These are phyloP conservation scores for Paracamarosporium sp. DNA, from an alignment of 2,329 filamentous ascomycete genomes.

Conservation along the genomic window DNA sequence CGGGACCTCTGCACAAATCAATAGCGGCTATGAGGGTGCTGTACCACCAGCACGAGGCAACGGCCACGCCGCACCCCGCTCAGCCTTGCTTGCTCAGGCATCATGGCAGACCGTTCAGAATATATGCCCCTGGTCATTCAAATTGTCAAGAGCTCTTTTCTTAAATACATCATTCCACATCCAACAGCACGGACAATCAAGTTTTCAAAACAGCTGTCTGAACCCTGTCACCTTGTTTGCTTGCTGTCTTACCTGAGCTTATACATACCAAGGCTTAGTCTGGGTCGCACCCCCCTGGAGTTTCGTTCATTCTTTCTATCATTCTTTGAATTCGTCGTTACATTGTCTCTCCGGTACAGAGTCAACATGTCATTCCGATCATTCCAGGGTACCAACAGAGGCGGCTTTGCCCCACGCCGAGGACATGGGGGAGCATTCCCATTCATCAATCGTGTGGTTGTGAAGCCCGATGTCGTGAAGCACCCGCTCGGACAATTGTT, in stretches of 20 bases:
- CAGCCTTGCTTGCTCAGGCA: conserved; percentile 32
- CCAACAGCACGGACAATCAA: too few relatives aligned
- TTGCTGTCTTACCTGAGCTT: too few relatives aligned
- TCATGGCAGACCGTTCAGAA: conserved; percentile 13
- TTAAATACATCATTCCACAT: too few relatives aligned
- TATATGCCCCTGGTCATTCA: too few relatives aligned
- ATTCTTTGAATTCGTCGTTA: not conserved
- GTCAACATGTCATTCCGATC: conserved; percentile 12
- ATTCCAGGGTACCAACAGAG: conserved; percentile 18
- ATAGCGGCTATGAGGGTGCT: conserved; percentile 16
- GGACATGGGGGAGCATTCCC: conserved; percentile 21
- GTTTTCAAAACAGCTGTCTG: too few relatives aligned
- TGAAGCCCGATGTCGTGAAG: conserved; percentile 30
- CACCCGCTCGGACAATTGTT: conserved; percentile 40
- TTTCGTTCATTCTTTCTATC: not conserved
- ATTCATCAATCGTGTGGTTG: conserved; percentile 16
- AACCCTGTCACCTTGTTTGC: too few relatives aligned
- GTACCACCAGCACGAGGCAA: conserved; percentile 25
- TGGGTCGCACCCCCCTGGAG: not conserved
- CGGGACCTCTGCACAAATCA: conserved; percentile 19
- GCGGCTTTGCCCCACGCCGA: conserved; percentile 31
- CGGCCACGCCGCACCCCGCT: conserved; percentile 28
- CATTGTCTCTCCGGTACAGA: not conserved
- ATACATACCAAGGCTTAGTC: not conserved
- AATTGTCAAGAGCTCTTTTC: too few relatives aligned